Evolutionary conservation across 148 eudicot species (phyloP).

Genomic region (Gaultheria prostrata): DNA sequence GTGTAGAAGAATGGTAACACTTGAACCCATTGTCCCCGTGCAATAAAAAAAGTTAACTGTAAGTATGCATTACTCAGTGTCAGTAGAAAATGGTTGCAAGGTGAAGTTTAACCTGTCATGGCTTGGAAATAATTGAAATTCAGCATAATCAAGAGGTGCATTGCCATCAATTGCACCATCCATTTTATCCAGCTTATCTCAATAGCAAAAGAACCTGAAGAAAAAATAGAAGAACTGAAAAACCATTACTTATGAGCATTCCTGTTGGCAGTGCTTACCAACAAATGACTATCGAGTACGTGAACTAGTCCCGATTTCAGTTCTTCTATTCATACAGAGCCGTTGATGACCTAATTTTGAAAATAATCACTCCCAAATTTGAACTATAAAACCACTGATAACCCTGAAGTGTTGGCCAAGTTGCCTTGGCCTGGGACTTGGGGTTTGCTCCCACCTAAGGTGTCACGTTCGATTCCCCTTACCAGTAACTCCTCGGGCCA

Average conservation of each 20-base stretch:
- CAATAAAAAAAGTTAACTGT: conserved; percentile 6
- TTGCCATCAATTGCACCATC: conserved; percentile 46
- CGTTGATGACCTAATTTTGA: neutral
- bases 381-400: neutral
- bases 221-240: conserved; percentile 2
- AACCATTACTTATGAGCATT: conserved; percentile 11
- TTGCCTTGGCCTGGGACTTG: no score
- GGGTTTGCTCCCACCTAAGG: no score
- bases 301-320: neutral
- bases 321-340: neutral
- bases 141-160: conserved; percentile 56
- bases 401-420: no score
- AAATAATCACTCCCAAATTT: neutral
- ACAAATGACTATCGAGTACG: neutral
- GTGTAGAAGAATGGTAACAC: neutral
- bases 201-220: conserved; percentile 22
- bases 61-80: neutral
- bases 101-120: conserved; percentile 52
- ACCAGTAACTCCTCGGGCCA: no score
- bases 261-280: conserved; percentile 7
- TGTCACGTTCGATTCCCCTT: no score
- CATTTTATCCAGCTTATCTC: conserved; percentile 36
- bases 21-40: neutral
- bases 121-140: conserved; percentile 54
- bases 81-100: neutral